Conservation (phyloP, 495 filamentous ascomycete species). For the Clohesyomyces aquaticus region DNA sequence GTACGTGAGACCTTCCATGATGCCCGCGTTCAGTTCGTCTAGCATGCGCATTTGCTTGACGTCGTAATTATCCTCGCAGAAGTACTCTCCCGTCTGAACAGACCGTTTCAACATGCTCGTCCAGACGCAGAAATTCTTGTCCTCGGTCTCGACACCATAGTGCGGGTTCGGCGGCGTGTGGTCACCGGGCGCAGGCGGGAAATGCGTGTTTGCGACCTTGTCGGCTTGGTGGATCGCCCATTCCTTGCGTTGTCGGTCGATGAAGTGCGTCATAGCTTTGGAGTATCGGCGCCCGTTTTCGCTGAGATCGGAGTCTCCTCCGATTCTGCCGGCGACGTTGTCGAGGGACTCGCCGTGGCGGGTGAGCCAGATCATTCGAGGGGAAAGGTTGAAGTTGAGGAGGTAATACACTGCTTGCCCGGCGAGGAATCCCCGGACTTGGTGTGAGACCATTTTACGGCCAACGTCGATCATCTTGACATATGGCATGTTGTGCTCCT, state of each 20-base stretch:
- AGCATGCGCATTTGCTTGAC: constrained; percentile 98
- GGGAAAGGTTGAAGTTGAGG: constrained; percentile 92
- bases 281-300: constrained; percentile 74
- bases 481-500: constrained; percentile 84
- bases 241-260: constrained; percentile 69
- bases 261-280: constrained; percentile 72
- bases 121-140: constrained; percentile 97
- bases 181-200: constrained; percentile 85
- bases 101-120: constrained; percentile 93
- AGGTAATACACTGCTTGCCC: constrained; percentile 90
- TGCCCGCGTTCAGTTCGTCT: constrained; percentile 90
- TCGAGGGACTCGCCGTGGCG: constrained; percentile 86
- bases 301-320: constrained; percentile 81
- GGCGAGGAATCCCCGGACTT: constrained; percentile 87
- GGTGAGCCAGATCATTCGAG: constrained; percentile 97
- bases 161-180: constrained; percentile 93
- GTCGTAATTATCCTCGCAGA: constrained; percentile 96
- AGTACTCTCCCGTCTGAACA: constrained; percentile 80
- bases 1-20: constrained; percentile 94
- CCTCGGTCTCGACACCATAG: constrained; percentile 58
- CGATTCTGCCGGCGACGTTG: constrained; percentile 77
- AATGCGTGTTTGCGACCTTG: constrained; percentile 68
- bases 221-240: constrained; percentile 79
- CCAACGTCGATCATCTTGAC: constrained; percentile 98
- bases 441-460: constrained; percentile 86